phyloP scores from a whole-genome alignment of 495 filamentous ascomycete genomes.

The Penicillium nucicola region DNA sequence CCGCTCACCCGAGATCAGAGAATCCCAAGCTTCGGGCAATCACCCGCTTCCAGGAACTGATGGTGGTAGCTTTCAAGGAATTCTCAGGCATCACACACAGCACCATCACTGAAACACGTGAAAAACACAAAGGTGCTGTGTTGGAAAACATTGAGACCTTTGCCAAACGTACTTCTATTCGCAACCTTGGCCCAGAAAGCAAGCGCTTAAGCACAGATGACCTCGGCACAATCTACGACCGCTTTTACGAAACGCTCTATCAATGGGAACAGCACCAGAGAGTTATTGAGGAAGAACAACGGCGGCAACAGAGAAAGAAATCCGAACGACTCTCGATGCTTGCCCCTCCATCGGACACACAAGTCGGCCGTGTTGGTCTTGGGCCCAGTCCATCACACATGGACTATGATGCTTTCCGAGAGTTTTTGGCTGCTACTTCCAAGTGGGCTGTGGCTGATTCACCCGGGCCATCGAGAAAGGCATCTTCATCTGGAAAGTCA shows the following conservation, averaged over 20 bases:
- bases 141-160: constrained; percentile 94
- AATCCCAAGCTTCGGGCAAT: constrained; percentile 90
- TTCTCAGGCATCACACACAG: constrained; percentile 92
- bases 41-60: constrained; percentile 93
- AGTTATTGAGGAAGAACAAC: constrained; percentile 68
- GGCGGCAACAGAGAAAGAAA: constrained; percentile 56
- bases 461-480: constrained; percentile 55
- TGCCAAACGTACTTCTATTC: constrained; percentile 91
- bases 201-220: constrained; percentile 84
- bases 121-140: constrained; percentile 89
- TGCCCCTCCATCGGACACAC: constrained; percentile 35
- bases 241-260: constrained; percentile 87
- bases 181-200: constrained; percentile 93
- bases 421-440: constrained; percentile 83
- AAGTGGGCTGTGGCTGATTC: constrained; percentile 89
- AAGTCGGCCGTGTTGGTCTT: constrained; percentile 77
- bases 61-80: constrained; percentile 98
- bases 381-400: constrained; percentile 86
- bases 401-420: constrained; percentile 94
- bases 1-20: constrained; percentile 89
- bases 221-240: constrained; percentile 83
- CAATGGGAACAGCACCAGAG: constrained; percentile 81
- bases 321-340: constrained; percentile 46
- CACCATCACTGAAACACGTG: constrained; percentile 82
- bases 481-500: constrained; percentile 45